Base-by-base conservation (phyloP, 2,329 filamentous ascomycete genomes). In the Corinectria fuckeliana region DNA sequence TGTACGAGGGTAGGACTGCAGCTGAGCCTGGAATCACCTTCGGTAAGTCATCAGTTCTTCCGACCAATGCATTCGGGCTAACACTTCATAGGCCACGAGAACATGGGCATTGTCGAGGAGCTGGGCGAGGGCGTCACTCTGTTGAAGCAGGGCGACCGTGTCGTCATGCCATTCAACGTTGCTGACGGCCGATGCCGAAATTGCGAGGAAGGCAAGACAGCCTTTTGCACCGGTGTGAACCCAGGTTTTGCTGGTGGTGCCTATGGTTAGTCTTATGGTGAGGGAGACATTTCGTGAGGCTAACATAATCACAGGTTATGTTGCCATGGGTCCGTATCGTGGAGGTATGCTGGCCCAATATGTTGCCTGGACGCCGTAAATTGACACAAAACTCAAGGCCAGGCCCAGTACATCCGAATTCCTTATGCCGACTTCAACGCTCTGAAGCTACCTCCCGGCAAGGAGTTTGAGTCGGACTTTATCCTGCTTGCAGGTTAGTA, bases 391-490 rank as follows among this genome's bases (percentile, higher is more conserved):
- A 50, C 9, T 36, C 9, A 34, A 61, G 83, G 84, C 13, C 85
- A 88, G 69, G 88, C 87, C 3, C 85, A 90, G 69, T 90, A 86
- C 58, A 75, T 90, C 16, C 80, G 86, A 3, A 83, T 90, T 2
- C 88, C 88, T 0, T 89, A 85, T 57, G 88, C 87, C 1, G 88
- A 90, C 68, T 89, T 89, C 75, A 90, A 90, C 60, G 84, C 84
- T 5, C 72, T 90, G 28, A 83, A 83, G 52, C 75, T 91, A 2
- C 87, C 88, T 1, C 75, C 81, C 6, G 87, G 86, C 1, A 86
- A 77, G 14, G 85, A 88, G 61, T 77, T 87, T 45, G 87, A 90
- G 69, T 78, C 82, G 0, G 87, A 88, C 64, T 89, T 87, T 62
- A 83, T 83, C 50, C 69, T 81, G 2, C 72, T 81, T 1, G 79